Base-by-base conservation (phyloP, 2,329 filamentous ascomycete species). In the Boeremia exigua region DNA sequence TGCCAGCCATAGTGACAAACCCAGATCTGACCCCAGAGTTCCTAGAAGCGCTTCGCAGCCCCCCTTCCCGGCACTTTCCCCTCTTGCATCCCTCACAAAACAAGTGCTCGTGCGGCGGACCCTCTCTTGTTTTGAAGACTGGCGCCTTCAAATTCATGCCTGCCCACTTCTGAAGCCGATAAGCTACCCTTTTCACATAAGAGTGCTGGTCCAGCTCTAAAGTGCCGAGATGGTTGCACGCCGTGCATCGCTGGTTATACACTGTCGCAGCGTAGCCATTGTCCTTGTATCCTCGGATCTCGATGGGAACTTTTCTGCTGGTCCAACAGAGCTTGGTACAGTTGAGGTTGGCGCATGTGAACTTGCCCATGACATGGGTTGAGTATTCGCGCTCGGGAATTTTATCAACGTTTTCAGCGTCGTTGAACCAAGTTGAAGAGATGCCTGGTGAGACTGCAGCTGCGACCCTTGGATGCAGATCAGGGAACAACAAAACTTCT, bases 141-240 rank as follows among this genome's bases (percentile, higher is more conserved):
- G 23, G 54, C 14, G 6, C 15, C 46, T 62, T 50, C 11, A 55
- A 17, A 9, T 4, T 2, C 17, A 66, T 46, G 14, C 63, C 66
- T 39, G 66, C 64, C 66, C 63, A 69, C 32, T 33, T 63, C 56
- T 60, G 63, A 7, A 69, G 45, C 44, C 66, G 57, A 32, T 63
- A 66, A 28, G 64, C 38, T 39, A 69, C 54, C 42, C 65, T 53
- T 4, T 66, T 61, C 19, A 67, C 29, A 40, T 69, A 69, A 25
- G 56, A 57, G 29, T 57, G 2, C 50, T 66, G 33, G 17, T 65
- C 57, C 25, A 67, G 25, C 29, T 28, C 52, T 0, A 69, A n/a
- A n/a, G 36, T 52, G 8, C 63, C 63, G 11, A 67, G 52, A 10
- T 38, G 14, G n/a, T 59, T 39, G 46, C 64, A 67, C 12, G 36